A percentile compares a stretch with the other conserved stretches of the same genome.
phyloP scores from a whole-genome alignment of 495 filamentous ascomycete species.

The Hypoxylon perforatum region DNA sequence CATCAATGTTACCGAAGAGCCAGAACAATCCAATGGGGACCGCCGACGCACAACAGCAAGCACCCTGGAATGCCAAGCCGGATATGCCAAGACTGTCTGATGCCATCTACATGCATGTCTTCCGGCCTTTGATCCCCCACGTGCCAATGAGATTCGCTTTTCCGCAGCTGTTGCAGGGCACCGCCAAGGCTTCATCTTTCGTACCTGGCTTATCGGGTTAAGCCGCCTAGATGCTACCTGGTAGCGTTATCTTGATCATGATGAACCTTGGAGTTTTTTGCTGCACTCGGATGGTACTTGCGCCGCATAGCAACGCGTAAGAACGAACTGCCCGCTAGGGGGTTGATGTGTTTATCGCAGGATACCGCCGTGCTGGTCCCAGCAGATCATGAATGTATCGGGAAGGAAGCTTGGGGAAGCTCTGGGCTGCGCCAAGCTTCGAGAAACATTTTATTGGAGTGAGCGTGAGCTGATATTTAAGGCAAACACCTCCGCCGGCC shows the following conservation, averaged over 20 bases:
- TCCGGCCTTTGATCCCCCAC: slow-evolving; percentile 24
- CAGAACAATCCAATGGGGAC: slow-evolving; percentile 3
- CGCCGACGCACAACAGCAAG: slow-evolving; percentile 2
- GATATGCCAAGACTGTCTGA: slow-evolving; percentile 30
- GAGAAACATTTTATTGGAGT: background rate
- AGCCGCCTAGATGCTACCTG: slow-evolving; percentile 17
- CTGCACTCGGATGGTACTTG: slow-evolving; percentile 5
- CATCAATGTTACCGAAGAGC: background rate
- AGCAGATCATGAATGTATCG: slow-evolving; percentile 5
- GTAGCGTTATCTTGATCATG: slow-evolving; percentile 10
- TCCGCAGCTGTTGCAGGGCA: background rate
- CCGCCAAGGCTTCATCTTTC: slow-evolving; percentile 21
- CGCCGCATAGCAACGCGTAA: background rate
- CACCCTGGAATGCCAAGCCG: slow-evolving; percentile 7
- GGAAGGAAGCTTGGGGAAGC: slow-evolving; percentile 18
- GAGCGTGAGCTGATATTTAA: background rate
- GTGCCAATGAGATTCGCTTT: slow-evolving; percentile 34
- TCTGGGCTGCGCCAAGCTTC: slow-evolving; percentile 16
- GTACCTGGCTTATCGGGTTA: slow-evolving; percentile 30
- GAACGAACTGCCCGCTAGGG: background rate
- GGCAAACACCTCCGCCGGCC: background rate
- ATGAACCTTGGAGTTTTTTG: background rate
- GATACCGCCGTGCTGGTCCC: slow-evolving; percentile 7
- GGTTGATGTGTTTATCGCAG: background rate
- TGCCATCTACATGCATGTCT: slow-evolving; percentile 27